phyloP scores from a whole-genome alignment of 2,329 filamentous ascomycete genomes.

The Apiospora kogelbergensis region DNA sequence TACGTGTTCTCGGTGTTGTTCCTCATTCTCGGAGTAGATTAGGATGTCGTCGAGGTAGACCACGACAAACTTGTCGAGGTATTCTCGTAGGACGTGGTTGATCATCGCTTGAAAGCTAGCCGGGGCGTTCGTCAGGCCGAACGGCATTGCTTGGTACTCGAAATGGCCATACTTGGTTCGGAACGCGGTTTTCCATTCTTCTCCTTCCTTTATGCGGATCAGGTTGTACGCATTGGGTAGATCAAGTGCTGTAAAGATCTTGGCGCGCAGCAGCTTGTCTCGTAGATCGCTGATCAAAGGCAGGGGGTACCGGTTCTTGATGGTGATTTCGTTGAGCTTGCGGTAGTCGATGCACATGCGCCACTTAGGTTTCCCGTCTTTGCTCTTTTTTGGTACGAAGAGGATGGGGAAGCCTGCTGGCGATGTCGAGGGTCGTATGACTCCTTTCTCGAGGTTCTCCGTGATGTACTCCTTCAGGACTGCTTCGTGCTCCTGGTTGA shows the following conservation, averaged over 20 bases:
- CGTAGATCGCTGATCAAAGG: neutral
- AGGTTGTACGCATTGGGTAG: no score
- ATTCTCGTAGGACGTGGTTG: neutral
- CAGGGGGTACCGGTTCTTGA: neutral
- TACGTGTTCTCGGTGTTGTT: neutral
- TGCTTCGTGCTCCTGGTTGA: neutral
- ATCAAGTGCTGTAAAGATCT: neutral
- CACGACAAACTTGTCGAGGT: neutral
- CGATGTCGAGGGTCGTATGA: neutral
- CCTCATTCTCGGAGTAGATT: neutral
- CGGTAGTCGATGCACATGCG: neutral
- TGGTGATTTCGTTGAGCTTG: neutral
- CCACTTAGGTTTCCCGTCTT: neutral
- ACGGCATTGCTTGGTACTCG: neutral
- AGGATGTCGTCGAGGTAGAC: neutral
- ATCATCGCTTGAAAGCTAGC: neutral
- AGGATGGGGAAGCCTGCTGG: neutral
- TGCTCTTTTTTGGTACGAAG: neutral
- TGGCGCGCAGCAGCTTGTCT: neutral
- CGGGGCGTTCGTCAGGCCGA: neutral
- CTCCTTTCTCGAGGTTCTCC: neutral
- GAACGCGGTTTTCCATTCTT: neutral
- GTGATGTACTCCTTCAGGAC: neutral
- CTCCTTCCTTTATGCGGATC: neutral
- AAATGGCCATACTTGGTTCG: neutral